Evolutionary conservation across 1,139 yeast species (phyloP).

Genomic region (Saccharomyces pastorianus): DNA sequence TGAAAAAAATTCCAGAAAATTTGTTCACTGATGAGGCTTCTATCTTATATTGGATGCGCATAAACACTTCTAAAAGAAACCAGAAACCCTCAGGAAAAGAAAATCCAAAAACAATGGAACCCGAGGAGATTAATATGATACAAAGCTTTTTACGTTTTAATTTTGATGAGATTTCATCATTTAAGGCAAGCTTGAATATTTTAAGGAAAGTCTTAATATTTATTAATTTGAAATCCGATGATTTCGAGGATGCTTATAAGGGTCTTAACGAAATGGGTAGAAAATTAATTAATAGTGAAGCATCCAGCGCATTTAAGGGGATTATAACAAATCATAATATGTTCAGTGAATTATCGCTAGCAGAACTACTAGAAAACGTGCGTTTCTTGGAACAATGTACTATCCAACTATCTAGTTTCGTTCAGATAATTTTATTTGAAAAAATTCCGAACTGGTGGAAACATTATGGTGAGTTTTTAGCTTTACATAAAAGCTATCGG

Average conservation of each 20-base stretch:
- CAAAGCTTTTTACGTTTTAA: conserved; percentile 51
- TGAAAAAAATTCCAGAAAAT: conserved; percentile 10
- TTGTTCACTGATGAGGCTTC: conserved; percentile 3
- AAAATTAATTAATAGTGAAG: conserved; percentile 6
- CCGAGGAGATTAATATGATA: conserved; percentile 45
- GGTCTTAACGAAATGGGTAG: conserved; percentile 17
- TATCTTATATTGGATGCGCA: not conserved
- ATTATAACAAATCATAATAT: not conserved
- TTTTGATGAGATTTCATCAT: conserved; percentile 38
- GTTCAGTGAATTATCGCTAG: conserved; percentile 9
- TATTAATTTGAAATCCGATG: conserved; percentile 40
- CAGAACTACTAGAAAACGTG: conserved; percentile 14
- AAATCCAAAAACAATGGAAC: conserved; percentile 19
- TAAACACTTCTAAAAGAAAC: conserved; percentile 6
- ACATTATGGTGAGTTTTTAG: conserved; percentile 32
- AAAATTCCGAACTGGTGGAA: conserved; percentile 49
- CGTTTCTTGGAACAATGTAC: conserved; percentile 24
- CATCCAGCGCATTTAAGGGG: not conserved
- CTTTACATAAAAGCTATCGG: conserved; percentile 28
- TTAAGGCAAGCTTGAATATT: conserved; percentile 32
- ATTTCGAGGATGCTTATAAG: conserved; percentile 28
- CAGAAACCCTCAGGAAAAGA: conserved; percentile 1
- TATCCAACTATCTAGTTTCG: conserved; percentile 36
- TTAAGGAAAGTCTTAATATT: conserved; percentile 41
- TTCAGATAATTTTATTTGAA: conserved; percentile 35